Base-by-base conservation (phyloP, 495 filamentous ascomycete species). In the Tuber indicum region DNA sequence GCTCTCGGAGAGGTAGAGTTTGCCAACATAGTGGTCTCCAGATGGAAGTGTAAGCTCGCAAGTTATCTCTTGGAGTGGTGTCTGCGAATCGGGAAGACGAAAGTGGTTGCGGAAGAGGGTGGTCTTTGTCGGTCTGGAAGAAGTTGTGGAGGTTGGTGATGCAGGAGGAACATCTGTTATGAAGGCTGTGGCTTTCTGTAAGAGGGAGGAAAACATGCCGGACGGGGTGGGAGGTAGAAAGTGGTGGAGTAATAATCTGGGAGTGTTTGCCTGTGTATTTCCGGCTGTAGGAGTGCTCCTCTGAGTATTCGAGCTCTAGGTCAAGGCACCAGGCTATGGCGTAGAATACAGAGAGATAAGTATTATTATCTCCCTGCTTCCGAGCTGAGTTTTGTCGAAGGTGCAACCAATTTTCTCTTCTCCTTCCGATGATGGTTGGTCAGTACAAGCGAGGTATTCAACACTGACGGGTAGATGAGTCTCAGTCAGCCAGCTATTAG, bases 51-150 rank as follows among this genome's bases (percentile, higher is more conserved):
- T 93, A 43, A 99, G 89, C 85, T 99, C 95, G 80, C 96, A 94
- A 74, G 92, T 93, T 85, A 99, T 97, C 85, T 99, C 96, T 84
- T 96, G 93, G 46, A 97, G 87, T 21, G 96, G 96, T 71, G 89
- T 93, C 83, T 99, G 95, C 16, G 92, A 91, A 81, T 94, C 92
- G 12, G 96, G 96, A 7, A 99, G 91, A 76, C 95, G 93, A 86
- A 98, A 99, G 84, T 99, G 96, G 84, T 92, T 90, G 86, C 96
- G 94, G 87, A 98, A 99, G 72, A 98, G 89, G 72, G 90, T 91
- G 46, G 94, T 90, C 86, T 98, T 99, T 81, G 94, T 94, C 52
- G 95, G 93, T 80, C 92, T 90, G 75, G 88, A 87, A 85, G 94
- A 92, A 76, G 91, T 87, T 75, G 91, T 87, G 74, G 89, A 89